These are phyloP conservation scores for Cicer arietinum DNA, from an alignment of 306 rosid genomes.

Conservation along the genomic window DNA sequence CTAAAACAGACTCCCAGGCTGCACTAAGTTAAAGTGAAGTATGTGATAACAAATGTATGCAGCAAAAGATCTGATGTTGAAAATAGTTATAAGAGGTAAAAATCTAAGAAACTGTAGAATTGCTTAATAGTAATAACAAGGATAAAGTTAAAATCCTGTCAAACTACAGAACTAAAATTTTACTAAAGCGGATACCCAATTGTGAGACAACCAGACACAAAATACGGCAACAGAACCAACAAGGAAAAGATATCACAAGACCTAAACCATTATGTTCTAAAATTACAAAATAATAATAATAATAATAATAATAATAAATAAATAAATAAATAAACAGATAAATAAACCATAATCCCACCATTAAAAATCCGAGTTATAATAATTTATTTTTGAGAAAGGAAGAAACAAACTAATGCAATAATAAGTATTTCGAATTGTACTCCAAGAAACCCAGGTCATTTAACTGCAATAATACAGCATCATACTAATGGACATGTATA, in stretches of 20 bases:
- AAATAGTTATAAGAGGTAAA: background rate
- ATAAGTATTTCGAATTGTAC: background rate
- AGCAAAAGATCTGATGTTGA: background rate
- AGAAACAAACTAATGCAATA: background rate
- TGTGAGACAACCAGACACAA: background rate
- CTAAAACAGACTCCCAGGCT: background rate
- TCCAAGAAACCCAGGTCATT: background rate
- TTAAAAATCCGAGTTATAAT: conserved; percentile 1
- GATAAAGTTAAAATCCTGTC: background rate
- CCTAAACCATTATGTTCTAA: background rate
- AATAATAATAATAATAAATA: background rate
- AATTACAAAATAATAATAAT: background rate
- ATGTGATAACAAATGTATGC: background rate
- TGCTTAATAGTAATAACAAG: background rate
- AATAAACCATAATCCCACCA: background rate
- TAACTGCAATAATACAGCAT: background rate
- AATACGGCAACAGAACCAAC: background rate
- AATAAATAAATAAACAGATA: too few relatives aligned
- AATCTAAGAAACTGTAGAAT: conserved; percentile 9
- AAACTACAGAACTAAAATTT: background rate
- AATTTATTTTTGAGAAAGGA: background rate
- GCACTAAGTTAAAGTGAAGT: background rate
- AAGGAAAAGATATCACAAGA: background rate
- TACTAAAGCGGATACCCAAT: background rate
- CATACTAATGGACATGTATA: background rate